Conservation (phyloP, 805 yeast species). For the Scheffersomyces stipitis region DNA sequence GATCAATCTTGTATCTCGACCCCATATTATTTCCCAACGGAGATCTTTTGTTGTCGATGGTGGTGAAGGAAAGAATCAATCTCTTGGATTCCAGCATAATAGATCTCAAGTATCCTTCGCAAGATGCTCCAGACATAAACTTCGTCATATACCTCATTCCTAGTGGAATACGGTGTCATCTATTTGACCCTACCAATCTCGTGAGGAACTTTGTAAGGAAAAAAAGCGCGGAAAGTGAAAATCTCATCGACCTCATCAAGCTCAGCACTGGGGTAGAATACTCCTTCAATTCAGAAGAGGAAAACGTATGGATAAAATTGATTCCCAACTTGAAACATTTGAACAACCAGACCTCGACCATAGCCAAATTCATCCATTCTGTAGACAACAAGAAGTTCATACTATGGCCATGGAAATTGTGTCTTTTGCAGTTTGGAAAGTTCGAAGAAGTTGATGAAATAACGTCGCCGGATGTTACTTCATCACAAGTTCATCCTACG, state of each 20-base stretch:
- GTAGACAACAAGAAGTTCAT: constrained; percentile 56
- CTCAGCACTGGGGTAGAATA: constrained; percentile 35
- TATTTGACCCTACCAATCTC: constrained; percentile 31
- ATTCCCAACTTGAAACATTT: constrained; percentile 68
- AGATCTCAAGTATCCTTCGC: constrained; percentile 1
- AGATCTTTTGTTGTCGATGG: constrained; percentile 33
- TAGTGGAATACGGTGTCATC: constrained; percentile 43
- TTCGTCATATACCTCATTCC: constrained; percentile 42
- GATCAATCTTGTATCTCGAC: constrained; percentile 30
- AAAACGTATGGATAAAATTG: constrained; percentile 60
- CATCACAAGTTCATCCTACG: background rate
- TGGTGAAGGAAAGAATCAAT: constrained; percentile 21
- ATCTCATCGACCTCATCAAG: constrained; percentile 30
- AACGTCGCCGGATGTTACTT: background rate
- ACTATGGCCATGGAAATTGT: constrained; percentile 71
- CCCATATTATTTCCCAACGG: constrained; percentile 39
- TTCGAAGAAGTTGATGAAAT: constrained; percentile 15
- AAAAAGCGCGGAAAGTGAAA: constrained; percentile 21
- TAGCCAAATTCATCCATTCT: constrained; percentile 55
- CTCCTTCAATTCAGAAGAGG: constrained; percentile 15
- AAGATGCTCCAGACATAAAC: constrained; percentile 13
- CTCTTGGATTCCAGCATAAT: constrained; percentile 27
- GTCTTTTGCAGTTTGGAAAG: constrained; percentile 55
- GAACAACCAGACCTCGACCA: constrained; percentile 64
- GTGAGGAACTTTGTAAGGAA: constrained; percentile 16